Conservation (phyloP, 2,329 filamentous ascomycete species). For the Coleophoma crateriformis region DNA sequence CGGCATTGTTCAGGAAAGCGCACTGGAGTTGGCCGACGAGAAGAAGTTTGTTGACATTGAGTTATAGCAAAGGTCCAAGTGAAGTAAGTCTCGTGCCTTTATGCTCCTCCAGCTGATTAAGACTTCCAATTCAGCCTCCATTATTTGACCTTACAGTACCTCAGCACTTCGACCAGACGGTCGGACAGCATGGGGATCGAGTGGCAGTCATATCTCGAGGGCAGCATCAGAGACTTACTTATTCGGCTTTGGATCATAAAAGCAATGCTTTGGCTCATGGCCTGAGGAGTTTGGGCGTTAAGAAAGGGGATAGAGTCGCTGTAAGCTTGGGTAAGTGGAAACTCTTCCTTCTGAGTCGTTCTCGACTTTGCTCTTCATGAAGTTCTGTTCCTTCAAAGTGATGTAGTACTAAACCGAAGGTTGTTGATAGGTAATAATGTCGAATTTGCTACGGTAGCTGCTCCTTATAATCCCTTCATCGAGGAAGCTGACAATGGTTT, state of each 20-base stretch:
- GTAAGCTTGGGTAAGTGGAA: conserved; percentile 61
- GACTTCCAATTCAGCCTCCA: conserved; percentile 45
- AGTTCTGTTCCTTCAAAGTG: too few species aligned
- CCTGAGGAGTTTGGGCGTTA: conserved; percentile 63
- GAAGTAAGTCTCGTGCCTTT: conserved; percentile 20
- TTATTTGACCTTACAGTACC: conserved; percentile 65
- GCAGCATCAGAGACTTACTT: conserved; percentile 58
- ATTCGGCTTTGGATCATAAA: conserved; percentile 65
- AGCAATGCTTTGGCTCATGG: conserved; percentile 74
- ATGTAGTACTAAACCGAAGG: too few species aligned
- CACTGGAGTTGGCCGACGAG: too few species aligned
- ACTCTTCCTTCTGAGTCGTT: too few species aligned
- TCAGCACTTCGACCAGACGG: conserved; percentile 63
- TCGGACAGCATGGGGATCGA: conserved; percentile 58
- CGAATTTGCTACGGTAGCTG: conserved; percentile 67
- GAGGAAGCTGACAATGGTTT: neutral
- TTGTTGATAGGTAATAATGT: conserved; percentile 51
- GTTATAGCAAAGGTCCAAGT: conserved; percentile 26
- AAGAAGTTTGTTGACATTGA: conserved; percentile 24
- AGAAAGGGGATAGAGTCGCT: conserved; percentile 78
- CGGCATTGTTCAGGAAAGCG: neutral
- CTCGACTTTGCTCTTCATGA: too few species aligned
- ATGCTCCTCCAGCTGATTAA: conserved; percentile 4
- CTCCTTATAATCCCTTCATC: conserved; percentile 15
- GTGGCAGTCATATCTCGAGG: conserved; percentile 50